phyloP scores from a whole-genome alignment of 1,139 yeast species.

The Yamadazyma blattariae region DNA sequence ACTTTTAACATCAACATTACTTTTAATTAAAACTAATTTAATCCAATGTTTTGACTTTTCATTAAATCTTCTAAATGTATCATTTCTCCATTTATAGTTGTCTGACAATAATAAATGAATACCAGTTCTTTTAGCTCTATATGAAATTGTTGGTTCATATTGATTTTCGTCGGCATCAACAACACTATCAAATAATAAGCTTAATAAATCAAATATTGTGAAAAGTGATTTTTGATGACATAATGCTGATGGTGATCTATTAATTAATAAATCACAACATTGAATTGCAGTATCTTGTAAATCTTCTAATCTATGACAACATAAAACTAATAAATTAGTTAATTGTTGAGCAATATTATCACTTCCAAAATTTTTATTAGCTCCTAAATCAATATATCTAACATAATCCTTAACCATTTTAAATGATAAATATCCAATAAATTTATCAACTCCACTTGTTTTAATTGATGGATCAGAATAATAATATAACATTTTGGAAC shows the following conservation, averaged over 20 bases:
- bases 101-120: constrained; percentile 70
- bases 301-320: constrained; percentile 76
- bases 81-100: constrained; percentile 71
- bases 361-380: constrained; percentile 50
- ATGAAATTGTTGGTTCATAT: constrained; percentile 78
- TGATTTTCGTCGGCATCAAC: constrained; percentile 80
- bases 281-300: constrained; percentile 81
- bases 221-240: constrained; percentile 74
- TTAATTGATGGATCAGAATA: constrained; percentile 83
- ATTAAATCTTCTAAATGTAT: constrained; percentile 61
- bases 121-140: constrained; percentile 56
- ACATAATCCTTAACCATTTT: constrained; percentile 60
- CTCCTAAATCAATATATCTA: constrained; percentile 42
- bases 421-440: constrained; percentile 63
- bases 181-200: constrained; percentile 74
- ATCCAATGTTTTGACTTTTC: constrained; percentile 69
- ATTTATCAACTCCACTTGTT: constrained; percentile 69
- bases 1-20: constrained; percentile 74
- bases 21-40: constrained; percentile 45
- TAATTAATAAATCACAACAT: constrained; percentile 70
- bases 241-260: constrained; percentile 72
- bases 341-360: constrained; percentile 68
- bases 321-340: constrained; percentile 60
- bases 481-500: constrained; percentile 71
- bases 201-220: constrained; percentile 76